Evolutionary conservation across 176 grass and related monocot species (phyloP), one percentile per base, ranked within the genome.

Genomic region (Ensete glaucum): DNA sequence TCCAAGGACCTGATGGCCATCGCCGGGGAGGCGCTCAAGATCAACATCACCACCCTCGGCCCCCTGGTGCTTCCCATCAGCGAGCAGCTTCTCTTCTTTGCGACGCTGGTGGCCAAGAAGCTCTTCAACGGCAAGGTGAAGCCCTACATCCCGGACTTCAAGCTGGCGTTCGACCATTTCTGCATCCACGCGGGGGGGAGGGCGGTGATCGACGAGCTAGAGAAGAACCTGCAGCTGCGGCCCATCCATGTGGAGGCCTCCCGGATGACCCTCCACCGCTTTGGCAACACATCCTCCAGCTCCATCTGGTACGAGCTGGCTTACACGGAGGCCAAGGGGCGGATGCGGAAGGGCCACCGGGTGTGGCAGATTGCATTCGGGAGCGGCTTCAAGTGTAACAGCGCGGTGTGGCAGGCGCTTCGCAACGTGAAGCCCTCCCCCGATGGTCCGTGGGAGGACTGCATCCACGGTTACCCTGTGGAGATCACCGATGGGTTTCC

Each of bases 291-390:
- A 1, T 96, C 92, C 21, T 92, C 89, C 72, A 96, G 89, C 80
- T 96, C 92, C 74, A 92, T 92, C 74, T 96, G 93, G 93, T 96
- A 96, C 74, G 93, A 92, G 81, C 85, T 96, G 9, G 89, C 89
- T 4, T 96, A 96, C 87, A 82, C 78, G 62, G 93, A 96, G 81
- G 87, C 93, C 74, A 96, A 96, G 82, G 93, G 89, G 52, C 78
- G 93, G 10, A 85, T 96, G 56, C 89, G 78, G 26, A 78, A 78
- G 24, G 87, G 89, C 65, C 78, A 96, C 87, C 87, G 89, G 66
- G 77, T 96, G 77, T 96, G 92, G 92, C 89, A 92, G 88, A 92
- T 96, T 78, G 89, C 92, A 7, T 96, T 96, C 75, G 92, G 92
- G 48, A 90, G 87, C 63, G 87, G 92, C 24, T 96, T 96, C 85